Conservation (phyloP, 1,139 yeast species). For the Arxiozyma slooffiae region DNA sequence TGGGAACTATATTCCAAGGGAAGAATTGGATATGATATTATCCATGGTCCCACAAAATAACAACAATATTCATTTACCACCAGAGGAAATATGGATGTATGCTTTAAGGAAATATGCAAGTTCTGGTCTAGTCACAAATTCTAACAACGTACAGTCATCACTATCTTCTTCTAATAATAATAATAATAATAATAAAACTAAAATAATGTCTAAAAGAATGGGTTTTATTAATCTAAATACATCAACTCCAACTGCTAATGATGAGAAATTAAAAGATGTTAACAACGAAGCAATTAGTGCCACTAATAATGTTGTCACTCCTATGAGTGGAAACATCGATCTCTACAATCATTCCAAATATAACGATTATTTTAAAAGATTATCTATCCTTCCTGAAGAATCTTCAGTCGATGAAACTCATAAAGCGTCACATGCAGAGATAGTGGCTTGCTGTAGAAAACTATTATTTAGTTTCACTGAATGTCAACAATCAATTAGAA, state of each 20-base stretch:
- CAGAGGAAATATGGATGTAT: background rate
- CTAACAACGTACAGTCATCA: too few species aligned
- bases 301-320: constrained; percentile 5
- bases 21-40: constrained; percentile 49
- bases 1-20: constrained; percentile 56
- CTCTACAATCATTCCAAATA: constrained; percentile 35
- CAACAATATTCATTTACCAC: constrained; percentile 5
- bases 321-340: constrained; percentile 10
- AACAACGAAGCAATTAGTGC: constrained; percentile 1
- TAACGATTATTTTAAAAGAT: constrained; percentile 62
- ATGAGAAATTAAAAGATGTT: background rate
- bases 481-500: constrained; percentile 56
- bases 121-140: background rate
- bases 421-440: constrained; percentile 28
- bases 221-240: constrained; percentile 47
- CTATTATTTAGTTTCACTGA: constrained; percentile 56
- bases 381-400: constrained; percentile 59
- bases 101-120: background rate
- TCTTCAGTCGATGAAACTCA: constrained; percentile 15
- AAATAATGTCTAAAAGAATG: constrained; percentile 60
- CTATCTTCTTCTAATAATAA: too few species aligned
- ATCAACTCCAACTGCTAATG: constrained; percentile 3
- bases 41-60: constrained; percentile 28
- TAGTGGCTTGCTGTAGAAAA: constrained; percentile 47
- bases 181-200: constrained; percentile 6